Percentiles rank a stretch among this genome's conserved stretches.
These are phyloP conservation scores for Actinomortierella ambigua DNA, from an alignment of 371 early-diverging fungal species.

Conservation along the genomic window DNA sequence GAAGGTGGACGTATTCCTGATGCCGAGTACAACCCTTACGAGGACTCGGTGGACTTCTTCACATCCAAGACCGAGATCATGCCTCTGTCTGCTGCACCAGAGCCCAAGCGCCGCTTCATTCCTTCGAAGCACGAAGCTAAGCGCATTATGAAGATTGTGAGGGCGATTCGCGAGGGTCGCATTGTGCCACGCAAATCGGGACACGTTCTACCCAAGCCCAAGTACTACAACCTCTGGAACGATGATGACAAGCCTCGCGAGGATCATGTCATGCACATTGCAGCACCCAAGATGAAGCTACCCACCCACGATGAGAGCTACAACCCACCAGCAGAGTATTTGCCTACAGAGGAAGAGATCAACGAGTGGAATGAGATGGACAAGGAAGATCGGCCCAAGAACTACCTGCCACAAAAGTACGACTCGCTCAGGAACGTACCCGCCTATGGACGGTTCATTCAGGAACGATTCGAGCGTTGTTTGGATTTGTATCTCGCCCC, in stretches of 20 bases:
- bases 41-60: conserved; percentile 92
- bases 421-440: conserved; percentile 84
- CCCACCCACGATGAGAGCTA: conserved; percentile 95
- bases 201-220: conserved; percentile 65
- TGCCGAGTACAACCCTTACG: conserved; percentile 85
- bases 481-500: conserved; percentile 97
- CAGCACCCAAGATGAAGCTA: conserved; percentile 89
- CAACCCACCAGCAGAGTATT: conserved; percentile 97
- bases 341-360: conserved; percentile 81
- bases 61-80: conserved; percentile 77
- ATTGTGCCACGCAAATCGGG: conserved; percentile 72
- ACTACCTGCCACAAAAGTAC: conserved; percentile 88
- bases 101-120: conserved; percentile 95
- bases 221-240: conserved; percentile 89
- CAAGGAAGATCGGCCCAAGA: conserved; percentile 78
- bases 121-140: conserved; percentile 95
- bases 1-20: conserved; percentile 85
- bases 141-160: conserved; percentile 92
- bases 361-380: conserved; percentile 80
- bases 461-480: conserved; percentile 95
- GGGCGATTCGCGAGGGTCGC: conserved; percentile 89
- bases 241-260: conserved; percentile 66
- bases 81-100: conserved; percentile 85
- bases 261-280: conserved; percentile 79
- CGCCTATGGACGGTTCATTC: conserved; percentile 83